Evolutionary conservation across 805 yeast species (phyloP), one percentile per base, ranked within the genome.

Genomic region (Millerozyma miso): DNA sequence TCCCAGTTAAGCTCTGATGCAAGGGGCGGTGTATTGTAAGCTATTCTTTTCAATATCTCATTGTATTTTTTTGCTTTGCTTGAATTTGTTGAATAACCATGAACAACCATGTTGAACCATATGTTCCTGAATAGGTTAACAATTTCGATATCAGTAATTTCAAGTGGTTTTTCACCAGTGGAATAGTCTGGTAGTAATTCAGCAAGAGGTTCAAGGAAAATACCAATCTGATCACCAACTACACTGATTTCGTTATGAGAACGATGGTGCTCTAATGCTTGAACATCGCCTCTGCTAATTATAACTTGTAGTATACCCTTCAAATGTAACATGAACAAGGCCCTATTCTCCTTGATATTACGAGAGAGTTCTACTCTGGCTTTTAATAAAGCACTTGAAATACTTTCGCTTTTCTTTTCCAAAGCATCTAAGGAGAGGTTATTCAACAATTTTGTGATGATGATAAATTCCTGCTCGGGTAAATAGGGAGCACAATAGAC

Each of bases 51-150:
- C 34, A 91, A 70, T 19, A 79, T 77, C 0, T 51, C 51, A 35
- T 63, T 59, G 54, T 77, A 74, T n/a, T 65, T 63, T 42, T 65
- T 63, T 13, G 79, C 74, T 55, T 81, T 67, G 12, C 70, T 68
- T 0, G 93, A 81, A 31, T 71, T 71, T 42, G 71, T 70, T n/a
- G 80, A 76, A 58, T 82, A 88, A 0, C 99, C 99, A 62, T 93
- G 96, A 19, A 90, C 85, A 3, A 83, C 91, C 74, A 93, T 71
- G 56, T 91, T 93, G 61, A 88, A 88, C 99, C 99, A 93, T 35
- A 88, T 80, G 61, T 93, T 85, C 56, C 95, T 77, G 69, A 91
- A 88, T 45, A 82, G 67, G 37, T 76, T 73, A 38, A 80, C 67
- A 1, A 80, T 67, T 1, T 67, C 67, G 33, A 78, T 77, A 48